Conservation (phyloP, 257 asterid genomes). For the Ballota nigra region DNA sequence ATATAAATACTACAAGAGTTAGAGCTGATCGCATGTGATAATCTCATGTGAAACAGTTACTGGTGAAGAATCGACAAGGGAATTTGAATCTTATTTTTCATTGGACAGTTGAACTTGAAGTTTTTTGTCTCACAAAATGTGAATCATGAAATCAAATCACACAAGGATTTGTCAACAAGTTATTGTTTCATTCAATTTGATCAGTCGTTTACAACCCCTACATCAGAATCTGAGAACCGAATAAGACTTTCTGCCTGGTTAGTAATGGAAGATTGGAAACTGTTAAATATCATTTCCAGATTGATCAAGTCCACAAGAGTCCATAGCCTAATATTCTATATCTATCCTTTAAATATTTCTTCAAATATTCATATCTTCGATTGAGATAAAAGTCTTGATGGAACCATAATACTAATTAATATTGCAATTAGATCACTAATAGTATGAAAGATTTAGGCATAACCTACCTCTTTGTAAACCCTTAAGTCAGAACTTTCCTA, state of each 20-base stretch:
- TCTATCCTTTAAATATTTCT: not conserved
- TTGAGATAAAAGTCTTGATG: too few relatives aligned
- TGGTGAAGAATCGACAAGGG: not conserved
- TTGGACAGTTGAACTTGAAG: not conserved
- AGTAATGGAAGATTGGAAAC: not conserved
- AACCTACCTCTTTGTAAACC: constrained; percentile 13
- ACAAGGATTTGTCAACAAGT: not conserved
- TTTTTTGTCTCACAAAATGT: not conserved
- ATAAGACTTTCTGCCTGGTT: not conserved
- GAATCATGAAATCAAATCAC: not conserved
- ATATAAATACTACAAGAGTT: too few relatives aligned
- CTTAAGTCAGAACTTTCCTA: constrained; percentile 10
- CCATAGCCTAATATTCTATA: not conserved
- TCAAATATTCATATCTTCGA: too few relatives aligned
- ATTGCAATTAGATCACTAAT: not conserved
- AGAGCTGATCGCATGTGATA: not conserved
- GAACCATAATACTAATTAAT: not conserved
- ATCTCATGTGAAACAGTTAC: not conserved
- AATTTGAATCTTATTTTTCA: too few relatives aligned
- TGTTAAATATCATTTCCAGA: too few relatives aligned
- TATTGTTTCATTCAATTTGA: not conserved
- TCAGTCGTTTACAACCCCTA: not conserved
- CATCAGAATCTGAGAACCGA: not conserved
- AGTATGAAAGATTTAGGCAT: constrained; percentile 7
- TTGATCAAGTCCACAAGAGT: too few relatives aligned